Evolutionary conservation across 2,329 filamentous ascomycete species (phyloP).

Genomic region (Alternaria hordeiaustralica): DNA sequence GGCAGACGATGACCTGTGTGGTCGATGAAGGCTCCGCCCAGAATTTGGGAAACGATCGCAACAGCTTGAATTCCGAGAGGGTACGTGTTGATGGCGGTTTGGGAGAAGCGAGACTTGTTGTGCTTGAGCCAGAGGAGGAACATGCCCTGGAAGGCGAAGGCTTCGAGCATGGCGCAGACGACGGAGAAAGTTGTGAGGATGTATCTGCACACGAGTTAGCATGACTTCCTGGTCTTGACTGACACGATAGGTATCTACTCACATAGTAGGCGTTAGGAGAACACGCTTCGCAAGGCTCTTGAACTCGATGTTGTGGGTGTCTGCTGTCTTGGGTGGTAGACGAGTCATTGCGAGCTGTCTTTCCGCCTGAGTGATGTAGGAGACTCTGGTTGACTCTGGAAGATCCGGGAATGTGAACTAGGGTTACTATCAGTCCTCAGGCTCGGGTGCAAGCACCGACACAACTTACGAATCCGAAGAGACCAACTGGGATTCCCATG

Average conservation of each 20-base stretch:
- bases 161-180: conserved; percentile 43
- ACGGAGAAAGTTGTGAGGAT: conserved; percentile 48
- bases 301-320: conserved; percentile 27
- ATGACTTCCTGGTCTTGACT: neutral
- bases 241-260: neutral
- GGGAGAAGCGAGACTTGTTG: conserved; percentile 29
- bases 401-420: conserved; percentile 32
- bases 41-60: conserved; percentile 58
- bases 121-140: conserved; percentile 30
- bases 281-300: conserved; percentile 25
- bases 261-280: conserved; percentile 22
- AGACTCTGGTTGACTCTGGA: conserved; percentile 19
- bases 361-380: conserved; percentile 24
- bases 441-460: neutral
- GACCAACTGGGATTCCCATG: conserved; percentile 30
- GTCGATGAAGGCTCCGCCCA: conserved; percentile 47
- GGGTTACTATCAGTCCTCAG: neutral
- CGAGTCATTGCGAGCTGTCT: conserved; percentile 25
- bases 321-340: conserved; percentile 26
- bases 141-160: conserved; percentile 33
- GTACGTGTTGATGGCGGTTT: conserved; percentile 63
- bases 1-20: conserved; percentile 40
- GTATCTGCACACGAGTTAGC: conserved; percentile 35
- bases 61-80: conserved; percentile 63
- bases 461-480: conserved; percentile 27